Conservation (phyloP, 345 rosid species). For the Nephelium lappaceum region DNA sequence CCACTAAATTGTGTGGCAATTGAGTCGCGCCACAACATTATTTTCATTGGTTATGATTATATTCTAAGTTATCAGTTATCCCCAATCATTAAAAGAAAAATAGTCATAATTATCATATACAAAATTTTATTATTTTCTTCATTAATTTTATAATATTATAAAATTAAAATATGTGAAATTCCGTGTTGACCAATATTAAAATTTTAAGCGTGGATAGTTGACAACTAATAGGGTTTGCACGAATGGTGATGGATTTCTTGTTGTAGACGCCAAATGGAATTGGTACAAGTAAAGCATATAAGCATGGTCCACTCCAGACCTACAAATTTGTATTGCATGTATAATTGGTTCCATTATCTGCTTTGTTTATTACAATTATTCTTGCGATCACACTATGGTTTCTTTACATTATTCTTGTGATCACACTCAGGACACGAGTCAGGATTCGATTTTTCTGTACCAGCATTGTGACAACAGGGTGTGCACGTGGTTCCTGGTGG, state of each 20-base stretch:
- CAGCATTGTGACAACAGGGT: no score
- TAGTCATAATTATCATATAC: no score
- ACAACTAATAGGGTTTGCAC: background rate
- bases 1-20: no score
- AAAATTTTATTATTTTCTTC: no score
- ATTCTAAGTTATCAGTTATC: no score
- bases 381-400: constrained; percentile 2
- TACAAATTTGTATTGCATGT: background rate
- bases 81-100: no score
- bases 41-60: no score
- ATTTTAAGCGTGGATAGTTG: background rate
- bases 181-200: no score
- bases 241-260: background rate
- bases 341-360: background rate
- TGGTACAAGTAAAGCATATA: background rate
- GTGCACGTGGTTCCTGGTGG: background rate
- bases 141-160: no score
- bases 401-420: background rate
- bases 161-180: no score
- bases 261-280: background rate
- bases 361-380: background rate
- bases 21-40: no score
- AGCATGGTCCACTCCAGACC: background rate
- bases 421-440: background rate
- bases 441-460: no score